Evolutionary conservation across 2,329 filamentous ascomycete species (phyloP).

Genomic region (Fusarium sp.): DNA sequence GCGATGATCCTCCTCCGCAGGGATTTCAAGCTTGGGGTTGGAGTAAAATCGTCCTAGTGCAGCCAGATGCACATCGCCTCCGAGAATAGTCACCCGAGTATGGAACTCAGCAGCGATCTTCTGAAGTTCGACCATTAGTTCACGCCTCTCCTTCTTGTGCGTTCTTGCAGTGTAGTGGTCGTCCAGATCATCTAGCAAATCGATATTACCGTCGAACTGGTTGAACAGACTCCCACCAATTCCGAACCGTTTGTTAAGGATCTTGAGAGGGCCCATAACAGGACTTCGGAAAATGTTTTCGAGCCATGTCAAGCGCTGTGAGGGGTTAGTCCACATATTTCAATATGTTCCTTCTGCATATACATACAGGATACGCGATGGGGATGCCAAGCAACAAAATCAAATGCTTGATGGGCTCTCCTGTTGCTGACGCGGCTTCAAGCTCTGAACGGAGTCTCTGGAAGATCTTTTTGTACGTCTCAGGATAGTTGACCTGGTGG

Average conservation of each 20-base stretch:
- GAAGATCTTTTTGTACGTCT: slow-evolving; percentile 89
- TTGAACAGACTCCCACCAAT: slow-evolving; percentile 90
- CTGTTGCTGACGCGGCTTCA: slow-evolving; percentile 71
- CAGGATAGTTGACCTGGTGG: slow-evolving; percentile 93
- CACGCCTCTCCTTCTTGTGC: slow-evolving; percentile 88
- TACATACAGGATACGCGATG: slow-evolving; percentile 80
- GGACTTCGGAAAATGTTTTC: slow-evolving; percentile 92
- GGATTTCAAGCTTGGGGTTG: slow-evolving; percentile 81
- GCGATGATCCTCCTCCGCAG: slow-evolving; percentile 85
- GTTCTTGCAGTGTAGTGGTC: slow-evolving; percentile 95
- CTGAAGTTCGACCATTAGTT: slow-evolving; percentile 85
- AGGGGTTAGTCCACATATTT: slow-evolving; percentile 6
- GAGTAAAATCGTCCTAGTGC: slow-evolving; percentile 96
- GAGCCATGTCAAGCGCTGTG: slow-evolving; percentile 88
- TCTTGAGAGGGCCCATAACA: slow-evolving; percentile 87
- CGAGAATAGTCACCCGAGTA: slow-evolving; percentile 89
- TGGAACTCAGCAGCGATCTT: slow-evolving; percentile 87
- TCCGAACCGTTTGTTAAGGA: slow-evolving; percentile 91
- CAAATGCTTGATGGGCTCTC: slow-evolving; percentile 87
- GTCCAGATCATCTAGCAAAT: slow-evolving; percentile 91
- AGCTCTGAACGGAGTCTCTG: slow-evolving; percentile 81
- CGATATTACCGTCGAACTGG: slow-evolving; percentile 91
- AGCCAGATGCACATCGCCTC: slow-evolving; percentile 93
- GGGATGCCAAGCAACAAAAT: slow-evolving; percentile 90
- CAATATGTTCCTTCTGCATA: slow-evolving; percentile 40